These are phyloP conservation scores for Cocos nucifera DNA, from an alignment of 176 grass and related monocot species.

Conservation along the genomic window DNA sequence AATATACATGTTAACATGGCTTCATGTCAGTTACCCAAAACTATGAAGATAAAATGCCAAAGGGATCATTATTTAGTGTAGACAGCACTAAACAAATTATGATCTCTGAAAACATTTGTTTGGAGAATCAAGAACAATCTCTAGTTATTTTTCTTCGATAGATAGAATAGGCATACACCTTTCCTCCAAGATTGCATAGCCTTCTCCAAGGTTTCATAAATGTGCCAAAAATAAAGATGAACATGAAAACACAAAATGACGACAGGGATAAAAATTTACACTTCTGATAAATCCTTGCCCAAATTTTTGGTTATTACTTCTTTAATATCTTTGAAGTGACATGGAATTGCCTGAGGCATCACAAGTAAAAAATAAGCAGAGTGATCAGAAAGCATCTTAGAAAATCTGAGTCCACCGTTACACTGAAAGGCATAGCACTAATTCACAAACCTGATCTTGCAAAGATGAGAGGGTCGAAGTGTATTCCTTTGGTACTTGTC, in stretches of 20 bases:
- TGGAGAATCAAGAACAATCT: too few relatives aligned
- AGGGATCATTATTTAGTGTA: too few relatives aligned
- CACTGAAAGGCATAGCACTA: not conserved
- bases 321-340: constrained; percentile 71
- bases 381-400: constrained; percentile 5
- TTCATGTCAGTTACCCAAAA: too few relatives aligned
- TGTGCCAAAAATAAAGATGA: constrained; percentile 14
- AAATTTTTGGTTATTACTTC: constrained; percentile 53
- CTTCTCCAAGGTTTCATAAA: not conserved
- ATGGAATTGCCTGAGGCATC: constrained; percentile 58
- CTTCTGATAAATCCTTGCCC: constrained; percentile 55
- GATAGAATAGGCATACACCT: too few relatives aligned
- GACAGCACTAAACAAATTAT: too few relatives aligned
- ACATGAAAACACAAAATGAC: not conserved
- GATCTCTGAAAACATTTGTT: too few relatives aligned
- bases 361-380: constrained; percentile 18
- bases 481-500: constrained; percentile 86
- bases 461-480: constrained; percentile 68
- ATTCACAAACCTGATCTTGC: constrained; percentile 70
- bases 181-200: too few relatives aligned
- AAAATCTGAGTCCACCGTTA: not conserved
- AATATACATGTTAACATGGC: too few relatives aligned
- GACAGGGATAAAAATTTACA: constrained; percentile 34
- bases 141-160: too few relatives aligned
- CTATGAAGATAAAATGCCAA: too few relatives aligned